Conservation (phyloP, 192 early-diverging fungal genomes). For the Chytriomyces hyalinus region DNA sequence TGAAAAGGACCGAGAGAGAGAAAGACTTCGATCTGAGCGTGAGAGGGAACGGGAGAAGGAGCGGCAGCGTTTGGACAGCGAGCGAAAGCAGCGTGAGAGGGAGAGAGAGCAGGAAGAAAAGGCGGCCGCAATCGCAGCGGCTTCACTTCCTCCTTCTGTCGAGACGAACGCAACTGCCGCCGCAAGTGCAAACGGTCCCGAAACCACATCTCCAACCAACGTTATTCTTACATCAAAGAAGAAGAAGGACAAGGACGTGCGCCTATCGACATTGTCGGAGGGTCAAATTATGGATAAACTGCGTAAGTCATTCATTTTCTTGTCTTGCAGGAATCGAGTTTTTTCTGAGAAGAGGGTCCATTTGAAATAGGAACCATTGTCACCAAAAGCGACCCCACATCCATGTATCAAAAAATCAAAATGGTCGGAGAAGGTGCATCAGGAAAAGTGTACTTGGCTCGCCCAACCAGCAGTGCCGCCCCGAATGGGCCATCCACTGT, state of each 20-base stretch:
- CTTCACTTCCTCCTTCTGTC: slow-evolving; percentile 35
- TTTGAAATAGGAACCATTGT: slow-evolving; percentile 68
- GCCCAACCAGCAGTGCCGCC: slow-evolving; percentile 51
- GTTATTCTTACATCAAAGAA: slow-evolving; percentile 34
- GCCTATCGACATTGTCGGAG: slow-evolving; percentile 88
- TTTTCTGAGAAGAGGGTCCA: too few relatives aligned
- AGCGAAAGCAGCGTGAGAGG: slow-evolving; percentile 21
- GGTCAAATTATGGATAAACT: slow-evolving; percentile 94
- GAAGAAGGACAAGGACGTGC: slow-evolving; percentile 63
- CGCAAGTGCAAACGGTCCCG: background rate
- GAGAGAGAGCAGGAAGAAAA: slow-evolving; percentile 34
- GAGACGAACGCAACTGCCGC: slow-evolving; percentile 23
- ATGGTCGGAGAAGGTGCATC: slow-evolving; percentile 98
- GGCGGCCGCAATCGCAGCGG: slow-evolving; percentile 38
- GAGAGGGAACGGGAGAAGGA: slow-evolving; percentile 25
- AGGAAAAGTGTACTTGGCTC: slow-evolving; percentile 96
- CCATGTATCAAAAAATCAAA: slow-evolving; percentile 90
- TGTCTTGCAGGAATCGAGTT: background rate
- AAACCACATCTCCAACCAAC: background rate
- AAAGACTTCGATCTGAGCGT: slow-evolving; percentile 34
- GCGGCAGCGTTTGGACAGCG: slow-evolving; percentile 27
- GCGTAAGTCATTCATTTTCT: slow-evolving; percentile 47
- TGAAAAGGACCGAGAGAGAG: slow-evolving; percentile 33
- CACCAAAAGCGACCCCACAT: slow-evolving; percentile 87
- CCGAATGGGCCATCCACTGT: slow-evolving; percentile 40